phyloP scores from a whole-genome alignment of 495 filamentous ascomycete genomes.

The Penicillium daleae region DNA sequence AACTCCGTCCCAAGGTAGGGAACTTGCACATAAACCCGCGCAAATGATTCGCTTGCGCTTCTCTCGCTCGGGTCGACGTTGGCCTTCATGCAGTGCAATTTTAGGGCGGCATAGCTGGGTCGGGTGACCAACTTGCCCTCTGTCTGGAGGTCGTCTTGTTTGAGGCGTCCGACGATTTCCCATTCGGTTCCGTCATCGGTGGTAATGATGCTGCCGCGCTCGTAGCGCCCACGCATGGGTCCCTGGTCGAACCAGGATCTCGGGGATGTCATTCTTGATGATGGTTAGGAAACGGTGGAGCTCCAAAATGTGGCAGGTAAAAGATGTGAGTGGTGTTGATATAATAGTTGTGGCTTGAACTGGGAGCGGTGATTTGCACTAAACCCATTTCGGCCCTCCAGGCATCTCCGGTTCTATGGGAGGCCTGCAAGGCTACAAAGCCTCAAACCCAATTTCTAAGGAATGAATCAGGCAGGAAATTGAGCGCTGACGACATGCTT shows the following conservation, averaged over 20 bases:
- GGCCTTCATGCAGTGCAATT: neutral
- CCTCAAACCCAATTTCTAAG: neutral
- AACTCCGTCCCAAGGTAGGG: neutral
- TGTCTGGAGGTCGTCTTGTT: neutral
- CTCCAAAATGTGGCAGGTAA: no score
- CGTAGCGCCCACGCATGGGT: no score
- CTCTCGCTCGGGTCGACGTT: neutral
- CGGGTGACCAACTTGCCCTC: neutral
- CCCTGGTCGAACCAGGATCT: no score
- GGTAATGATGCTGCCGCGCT: no score
- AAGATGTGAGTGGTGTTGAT: neutral
- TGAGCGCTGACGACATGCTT: neutral
- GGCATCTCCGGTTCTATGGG: no score
- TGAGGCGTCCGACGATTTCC: no score
- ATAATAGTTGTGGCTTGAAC: neutral
- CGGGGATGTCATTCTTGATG: no score
- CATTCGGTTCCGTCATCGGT: no score
- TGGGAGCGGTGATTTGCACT: neutral
- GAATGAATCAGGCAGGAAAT: neutral
- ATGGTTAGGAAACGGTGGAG: no score
- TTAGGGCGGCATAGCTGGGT: neutral
- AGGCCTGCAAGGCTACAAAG: no score
- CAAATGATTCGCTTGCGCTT: neutral
- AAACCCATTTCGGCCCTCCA: neutral
- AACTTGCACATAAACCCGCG: neutral